Evolutionary conservation across 768 basidiomycete genomes (phyloP).

Genomic region (Psilocybe sp.): DNA sequence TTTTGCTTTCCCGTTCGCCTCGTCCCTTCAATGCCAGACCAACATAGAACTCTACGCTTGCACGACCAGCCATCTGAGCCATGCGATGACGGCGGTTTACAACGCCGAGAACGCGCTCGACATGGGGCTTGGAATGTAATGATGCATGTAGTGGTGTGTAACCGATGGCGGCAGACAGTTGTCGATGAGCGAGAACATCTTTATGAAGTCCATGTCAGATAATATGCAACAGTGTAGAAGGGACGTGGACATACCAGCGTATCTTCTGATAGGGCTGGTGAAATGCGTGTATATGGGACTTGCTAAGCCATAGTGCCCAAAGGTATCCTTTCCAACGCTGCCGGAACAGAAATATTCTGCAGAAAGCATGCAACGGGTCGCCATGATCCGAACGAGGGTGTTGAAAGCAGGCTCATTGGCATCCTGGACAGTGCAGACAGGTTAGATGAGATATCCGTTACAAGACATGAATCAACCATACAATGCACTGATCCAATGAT

Average conservation of each 20-base stretch:
- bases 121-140: conserved; percentile 83
- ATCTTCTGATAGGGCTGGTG: conserved; percentile 95
- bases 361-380: conserved; percentile 95
- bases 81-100: conserved; percentile 92
- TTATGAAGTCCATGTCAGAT: not conserved
- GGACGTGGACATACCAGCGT: conserved; percentile 67
- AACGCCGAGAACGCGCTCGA: conserved; percentile 81
- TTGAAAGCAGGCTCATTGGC: conserved; percentile 87
- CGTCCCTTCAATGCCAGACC: conserved; percentile 84
- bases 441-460: not conserved
- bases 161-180: conserved; percentile 86
- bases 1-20: conserved; percentile 40
- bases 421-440: conserved; percentile 49
- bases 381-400: conserved; percentile 98
- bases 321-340: conserved; percentile 87
- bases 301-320: conserved; percentile 97
- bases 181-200: conserved; percentile 94
- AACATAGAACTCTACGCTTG: conserved; percentile 97
- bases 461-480: conserved; percentile 32
- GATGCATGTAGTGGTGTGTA: conserved; percentile 81
- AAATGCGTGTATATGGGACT: conserved; percentile 98
- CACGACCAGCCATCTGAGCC: conserved; percentile 97
- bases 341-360: conserved; percentile 99
- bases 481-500: conserved; percentile 85
- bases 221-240: not conserved